Percentiles rank a stretch among this genome's conserved stretches.
Evolutionary conservation across 2,329 filamentous ascomycete genomes (phyloP).

Genomic region (Anisogramma anomala): DNA sequence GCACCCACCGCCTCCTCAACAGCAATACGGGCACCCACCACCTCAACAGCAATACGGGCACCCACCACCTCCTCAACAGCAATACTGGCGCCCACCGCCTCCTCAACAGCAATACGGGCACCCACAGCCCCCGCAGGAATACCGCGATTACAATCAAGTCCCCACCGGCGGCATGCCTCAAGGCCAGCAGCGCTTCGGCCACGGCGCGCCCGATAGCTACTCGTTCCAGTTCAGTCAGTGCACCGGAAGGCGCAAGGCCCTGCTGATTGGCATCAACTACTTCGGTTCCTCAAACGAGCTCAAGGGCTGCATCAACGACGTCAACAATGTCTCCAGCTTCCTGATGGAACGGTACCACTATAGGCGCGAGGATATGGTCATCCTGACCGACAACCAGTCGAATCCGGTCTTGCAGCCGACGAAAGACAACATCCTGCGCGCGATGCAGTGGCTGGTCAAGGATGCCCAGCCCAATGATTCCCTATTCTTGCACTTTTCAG

Average conservation of each 20-base stretch:
- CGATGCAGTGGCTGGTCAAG: slow-evolving; percentile 65
- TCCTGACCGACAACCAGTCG: slow-evolving; percentile 62
- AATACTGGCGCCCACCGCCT: slow-evolving; percentile 1
- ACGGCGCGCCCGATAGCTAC: slow-evolving; percentile 57
- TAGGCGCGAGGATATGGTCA: slow-evolving; percentile 69
- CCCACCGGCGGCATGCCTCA: slow-evolving; percentile 26
- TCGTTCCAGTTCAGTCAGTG: slow-evolving; percentile 69
- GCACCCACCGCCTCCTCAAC: slow-evolving; percentile 2
- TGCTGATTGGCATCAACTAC: slow-evolving; percentile 74
- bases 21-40: slow-evolving; percentile 5
- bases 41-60: too few species aligned
- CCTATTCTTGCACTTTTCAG: slow-evolving; percentile 67
- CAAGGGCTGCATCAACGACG: slow-evolving; percentile 70
- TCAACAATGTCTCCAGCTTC: slow-evolving; percentile 63
- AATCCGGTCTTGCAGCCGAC: slow-evolving; percentile 61
- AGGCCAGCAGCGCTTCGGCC: slow-evolving; percentile 47
- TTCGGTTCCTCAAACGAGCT: slow-evolving; percentile 61
- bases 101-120: slow-evolving; percentile 5
- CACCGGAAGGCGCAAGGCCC: slow-evolving; percentile 59
- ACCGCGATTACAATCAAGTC: not conserved
- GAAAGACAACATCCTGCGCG: slow-evolving; percentile 62
- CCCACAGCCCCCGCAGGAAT: slow-evolving; percentile 6
- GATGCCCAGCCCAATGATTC: slow-evolving; percentile 63
- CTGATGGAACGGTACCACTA: slow-evolving; percentile 57
- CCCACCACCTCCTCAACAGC: not conserved